Conservation (phyloP, 306 rosid genomes). For the Acacia acuminata region DNA sequence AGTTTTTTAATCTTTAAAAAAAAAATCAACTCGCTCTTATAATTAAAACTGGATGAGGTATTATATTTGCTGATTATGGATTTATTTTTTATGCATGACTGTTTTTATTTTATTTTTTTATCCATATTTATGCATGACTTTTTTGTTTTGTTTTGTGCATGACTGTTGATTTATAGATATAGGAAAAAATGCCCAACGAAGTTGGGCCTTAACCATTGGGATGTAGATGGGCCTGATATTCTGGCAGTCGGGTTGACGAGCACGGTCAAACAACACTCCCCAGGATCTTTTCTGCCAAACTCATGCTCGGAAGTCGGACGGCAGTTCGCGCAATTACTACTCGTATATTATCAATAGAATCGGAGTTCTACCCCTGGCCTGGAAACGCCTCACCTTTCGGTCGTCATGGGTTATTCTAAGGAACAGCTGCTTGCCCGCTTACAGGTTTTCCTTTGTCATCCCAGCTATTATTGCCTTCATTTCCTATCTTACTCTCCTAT, state of each 20-base stretch:
- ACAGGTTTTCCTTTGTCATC: slow-evolving; percentile 49
- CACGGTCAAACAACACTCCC: neutral
- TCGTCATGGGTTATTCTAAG: slow-evolving; percentile 65
- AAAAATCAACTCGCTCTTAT: no score
- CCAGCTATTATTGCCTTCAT: neutral
- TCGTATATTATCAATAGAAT: neutral
- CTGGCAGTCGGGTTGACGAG: neutral
- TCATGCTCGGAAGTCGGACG: neutral
- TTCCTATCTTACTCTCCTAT: neutral
- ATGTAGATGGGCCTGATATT: neutral
- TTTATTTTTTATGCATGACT: no score
- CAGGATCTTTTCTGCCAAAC: neutral
- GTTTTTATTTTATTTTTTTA: no score
- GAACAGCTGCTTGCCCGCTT: slow-evolving; percentile 66
- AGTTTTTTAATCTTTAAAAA: no score
- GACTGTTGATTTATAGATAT: no score
- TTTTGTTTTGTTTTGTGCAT: no score
- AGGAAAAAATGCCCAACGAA: neutral
- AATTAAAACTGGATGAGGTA: no score
- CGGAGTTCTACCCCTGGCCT: neutral
- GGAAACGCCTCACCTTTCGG: slow-evolving; percentile 14
- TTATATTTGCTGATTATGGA: no score
- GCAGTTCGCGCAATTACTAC: neutral
- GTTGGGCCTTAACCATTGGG: neutral
- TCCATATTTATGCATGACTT: no score